Base-by-base conservation (phyloP, 345 rosid genomes). In the Geranium brycei region DNA sequence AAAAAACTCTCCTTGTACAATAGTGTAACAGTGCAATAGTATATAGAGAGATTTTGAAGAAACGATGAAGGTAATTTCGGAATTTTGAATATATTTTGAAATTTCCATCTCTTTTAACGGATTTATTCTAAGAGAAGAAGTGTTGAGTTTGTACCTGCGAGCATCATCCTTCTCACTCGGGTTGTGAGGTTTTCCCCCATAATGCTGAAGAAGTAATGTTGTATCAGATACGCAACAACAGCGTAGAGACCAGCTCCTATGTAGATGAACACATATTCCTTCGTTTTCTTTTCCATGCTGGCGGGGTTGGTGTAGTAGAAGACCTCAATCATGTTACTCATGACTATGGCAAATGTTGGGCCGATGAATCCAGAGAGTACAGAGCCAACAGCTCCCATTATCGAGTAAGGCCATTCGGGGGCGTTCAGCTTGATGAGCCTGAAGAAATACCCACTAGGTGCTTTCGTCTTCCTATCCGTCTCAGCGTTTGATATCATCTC, bases 101-200 rank as follows among this genome's bases (percentile, higher is more conserved):
- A 23, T 23, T 23, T 23, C 28, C 28, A 23, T 23, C 28, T 23
- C 28, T 23, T 23, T 23, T 23, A 23, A 23, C 28, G 1, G 14
- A 30, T 16, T 23, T 59, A 15, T 16, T 40, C 14, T 5, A 1
- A 13, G 5, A 16, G 53, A 28, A 32, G 41, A 61, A 1, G 2
- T 17, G 58, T 16, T 10, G 17, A n/a, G 18, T 66, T 63, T 16
- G 7, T 80, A 93, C 99, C 99, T 76, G 96, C 95, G 58, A 93
- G 96, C 99, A 93, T 93, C 99, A 93, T 93, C 64, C 99, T 78
- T 71, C 99, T 72, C 58, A 93, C 99, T 80, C 99, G 77, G 23
- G 99, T 93, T 7, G 99, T 93, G 70, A 93, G 97, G 66, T 93
- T 93, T 77, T 93, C 99, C 65, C 99, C 99, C 99, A 93, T 93